Conservation (phyloP, 805 yeast genomes). For the Lipomyces orientalis region DNA sequence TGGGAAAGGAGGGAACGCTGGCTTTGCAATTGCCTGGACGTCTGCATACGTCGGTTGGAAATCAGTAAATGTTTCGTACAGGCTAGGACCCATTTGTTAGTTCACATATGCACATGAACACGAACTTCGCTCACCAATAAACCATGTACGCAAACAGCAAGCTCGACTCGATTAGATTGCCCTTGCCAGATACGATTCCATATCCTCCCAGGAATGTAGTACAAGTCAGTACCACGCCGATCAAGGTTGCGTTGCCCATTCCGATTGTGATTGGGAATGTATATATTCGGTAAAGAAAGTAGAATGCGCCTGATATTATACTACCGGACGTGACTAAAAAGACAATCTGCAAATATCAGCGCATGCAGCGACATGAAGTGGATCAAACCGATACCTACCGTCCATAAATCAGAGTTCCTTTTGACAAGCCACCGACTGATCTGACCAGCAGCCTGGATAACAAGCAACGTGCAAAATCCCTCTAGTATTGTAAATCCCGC, state of each 20-base stretch:
- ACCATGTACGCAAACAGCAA: constrained; percentile 88
- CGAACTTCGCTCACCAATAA: constrained; percentile 56
- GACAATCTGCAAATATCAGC: constrained; percentile 50
- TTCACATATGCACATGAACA: not conserved
- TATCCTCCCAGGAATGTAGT: constrained; percentile 75
- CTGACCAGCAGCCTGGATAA: constrained; percentile 92
- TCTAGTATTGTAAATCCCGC: constrained; percentile 88
- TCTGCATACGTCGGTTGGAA: constrained; percentile 53
- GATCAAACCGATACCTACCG: constrained; percentile 40
- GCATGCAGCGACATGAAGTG: not conserved
- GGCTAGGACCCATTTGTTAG: constrained; percentile 38
- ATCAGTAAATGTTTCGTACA: constrained; percentile 91
- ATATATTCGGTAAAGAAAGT: constrained; percentile 82
- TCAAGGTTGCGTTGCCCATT: constrained; percentile 73
- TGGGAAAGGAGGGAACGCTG: constrained; percentile 43
- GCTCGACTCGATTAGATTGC: constrained; percentile 90
- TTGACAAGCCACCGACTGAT: constrained; percentile 70
- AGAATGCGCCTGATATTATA: constrained; percentile 74
- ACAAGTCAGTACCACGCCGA: constrained; percentile 83
- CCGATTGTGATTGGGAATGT: constrained; percentile 71
- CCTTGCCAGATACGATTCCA: constrained; percentile 82
- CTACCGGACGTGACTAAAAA: constrained; percentile 75
- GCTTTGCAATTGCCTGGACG: constrained; percentile 17
- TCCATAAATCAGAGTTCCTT: constrained; percentile 64
- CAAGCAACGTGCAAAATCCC: constrained; percentile 88